Evolutionary conservation across 225 moss, liverwort and hornwort species (phyloP).

Genomic region (Neckera pumila): DNA sequence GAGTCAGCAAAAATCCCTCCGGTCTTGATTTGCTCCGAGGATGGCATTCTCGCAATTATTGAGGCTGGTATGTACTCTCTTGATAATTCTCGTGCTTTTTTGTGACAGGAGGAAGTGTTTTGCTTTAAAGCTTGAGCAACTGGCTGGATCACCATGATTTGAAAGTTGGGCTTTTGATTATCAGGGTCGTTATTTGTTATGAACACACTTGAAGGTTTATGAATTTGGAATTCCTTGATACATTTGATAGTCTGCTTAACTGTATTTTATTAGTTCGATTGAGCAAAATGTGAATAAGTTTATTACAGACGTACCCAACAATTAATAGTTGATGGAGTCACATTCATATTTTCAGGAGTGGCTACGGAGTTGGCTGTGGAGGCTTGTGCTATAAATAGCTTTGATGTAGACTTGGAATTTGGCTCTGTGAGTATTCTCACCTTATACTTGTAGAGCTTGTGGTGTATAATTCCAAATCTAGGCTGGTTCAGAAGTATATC

Average conservation of each 20-base stretch:
- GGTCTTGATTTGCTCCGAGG: constrained; percentile 93
- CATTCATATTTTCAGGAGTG: constrained; percentile 12
- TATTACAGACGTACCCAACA: neutral
- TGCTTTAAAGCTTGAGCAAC: neutral
- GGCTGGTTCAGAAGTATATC: neutral
- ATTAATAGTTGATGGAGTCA: neutral
- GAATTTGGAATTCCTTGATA: neutral
- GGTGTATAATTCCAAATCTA: neutral
- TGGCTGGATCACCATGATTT: neutral
- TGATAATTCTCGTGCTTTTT: neutral
- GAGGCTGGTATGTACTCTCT: constrained; percentile 57
- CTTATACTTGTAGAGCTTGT: neutral
- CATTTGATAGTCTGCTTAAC: neutral
- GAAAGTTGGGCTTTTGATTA: neutral
- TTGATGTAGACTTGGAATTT: constrained; percentile 55
- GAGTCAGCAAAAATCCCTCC: constrained; percentile 77
- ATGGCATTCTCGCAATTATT: constrained; percentile 73
- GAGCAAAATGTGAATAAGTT: neutral
- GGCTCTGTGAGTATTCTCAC: constrained; percentile 30
- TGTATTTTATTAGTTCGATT: neutral
- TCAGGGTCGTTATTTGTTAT: neutral
- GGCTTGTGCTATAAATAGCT: constrained; percentile 48
- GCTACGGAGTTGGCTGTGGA: constrained; percentile 46
- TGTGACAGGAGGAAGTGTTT: neutral
- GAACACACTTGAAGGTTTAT: neutral